phyloP scores from a whole-genome alignment of 2,329 filamentous ascomycete genomes.

The Alternaria hordeiaustralica region DNA sequence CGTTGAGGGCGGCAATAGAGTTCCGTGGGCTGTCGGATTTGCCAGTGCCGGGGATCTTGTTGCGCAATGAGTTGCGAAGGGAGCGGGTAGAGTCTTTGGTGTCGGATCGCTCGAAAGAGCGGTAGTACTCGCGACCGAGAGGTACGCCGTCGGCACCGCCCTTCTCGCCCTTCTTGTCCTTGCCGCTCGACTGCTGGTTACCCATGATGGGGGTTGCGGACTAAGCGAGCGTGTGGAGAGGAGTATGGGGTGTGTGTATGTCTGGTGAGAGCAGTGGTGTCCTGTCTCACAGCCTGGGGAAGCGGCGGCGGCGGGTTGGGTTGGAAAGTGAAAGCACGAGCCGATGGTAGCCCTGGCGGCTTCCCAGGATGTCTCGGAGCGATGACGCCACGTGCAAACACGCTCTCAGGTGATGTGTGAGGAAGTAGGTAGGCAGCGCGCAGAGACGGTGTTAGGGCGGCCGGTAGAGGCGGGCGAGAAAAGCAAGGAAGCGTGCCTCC shows the following conservation, averaged over 20 bases:
- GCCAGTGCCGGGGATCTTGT: constrained; percentile 80
- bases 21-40: constrained; percentile 82
- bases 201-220: constrained; percentile 66
- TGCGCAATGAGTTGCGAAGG: constrained; percentile 78
- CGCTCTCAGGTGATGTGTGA: constrained; percentile 7
- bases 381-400: constrained; percentile 27
- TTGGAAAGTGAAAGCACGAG: constrained; percentile 21
- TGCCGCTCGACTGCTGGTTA: constrained; percentile 73
- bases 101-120: constrained; percentile 89
- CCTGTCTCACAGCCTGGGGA: constrained; percentile 9
- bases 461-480: constrained; percentile 53
- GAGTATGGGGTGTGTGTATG: constrained; percentile 13
- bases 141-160: constrained; percentile 61
- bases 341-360: constrained; percentile 19
- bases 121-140: constrained; percentile 75
- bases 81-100: constrained; percentile 92
- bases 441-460: constrained; percentile 49
- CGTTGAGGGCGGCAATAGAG: constrained; percentile 67
- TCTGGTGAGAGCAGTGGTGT: constrained; percentile 3
- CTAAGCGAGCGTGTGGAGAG: constrained; percentile 13
- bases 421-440: constrained; percentile 16
- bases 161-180: constrained; percentile 53
- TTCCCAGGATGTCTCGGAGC: constrained; percentile 17
- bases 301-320: constrained; percentile 21
- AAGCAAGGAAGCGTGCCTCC: constrained; percentile 54